Evolutionary conservation across 108 stramenopile genomes (phyloP), one percentile per base, ranked within the genome.

Genomic region (Skeletonema menzelii): DNA sequence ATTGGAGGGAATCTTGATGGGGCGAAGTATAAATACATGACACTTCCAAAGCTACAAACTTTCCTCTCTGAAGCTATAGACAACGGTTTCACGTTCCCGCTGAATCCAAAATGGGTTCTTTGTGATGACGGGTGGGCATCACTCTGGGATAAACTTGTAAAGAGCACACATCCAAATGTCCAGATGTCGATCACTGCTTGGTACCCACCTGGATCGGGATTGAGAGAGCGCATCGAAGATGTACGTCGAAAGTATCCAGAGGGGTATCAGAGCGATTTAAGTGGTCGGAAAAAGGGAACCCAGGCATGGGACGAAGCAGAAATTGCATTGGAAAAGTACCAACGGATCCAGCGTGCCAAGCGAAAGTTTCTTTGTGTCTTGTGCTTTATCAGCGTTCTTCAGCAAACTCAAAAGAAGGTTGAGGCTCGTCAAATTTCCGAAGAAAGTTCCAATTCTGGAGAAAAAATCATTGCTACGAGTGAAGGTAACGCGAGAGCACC

Each of bases 1-100:
- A 84, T 91, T 67, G 76, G 77, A 30, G 77, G 77, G 34, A 61
- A 69, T 49, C 67, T 75, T 58, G 85, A 77, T 58, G 79, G 63
- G 15, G 79, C 63, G 8, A 79, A 74, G 17, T 78, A 73, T 76
- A 86, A 84, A 63, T 88, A 91, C 49, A 83, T 91, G 69, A 84
- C 78, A 40, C 77, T 85, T 17, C 40, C 75, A 28, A 84, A 87
- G 63, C 70, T 88, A 3, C 87, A 88, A 56, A 49, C 27, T 20
- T 77, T 91, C 56, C 75, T 91, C 27, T 67, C 59, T 37, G 69
- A 72, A 49, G 79, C 71, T 47, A 85, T 88, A 22, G 77, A 85
- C 32, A 72, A 85, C 59, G 87, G 87, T 11, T 87, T 85, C 56
- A 83, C 83, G 35, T 91, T 91, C 70, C 90, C 87, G 0, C 68